phyloP scores from a whole-genome alignment of 305 asterid genomes.

The Fraxinus platypoda region DNA sequence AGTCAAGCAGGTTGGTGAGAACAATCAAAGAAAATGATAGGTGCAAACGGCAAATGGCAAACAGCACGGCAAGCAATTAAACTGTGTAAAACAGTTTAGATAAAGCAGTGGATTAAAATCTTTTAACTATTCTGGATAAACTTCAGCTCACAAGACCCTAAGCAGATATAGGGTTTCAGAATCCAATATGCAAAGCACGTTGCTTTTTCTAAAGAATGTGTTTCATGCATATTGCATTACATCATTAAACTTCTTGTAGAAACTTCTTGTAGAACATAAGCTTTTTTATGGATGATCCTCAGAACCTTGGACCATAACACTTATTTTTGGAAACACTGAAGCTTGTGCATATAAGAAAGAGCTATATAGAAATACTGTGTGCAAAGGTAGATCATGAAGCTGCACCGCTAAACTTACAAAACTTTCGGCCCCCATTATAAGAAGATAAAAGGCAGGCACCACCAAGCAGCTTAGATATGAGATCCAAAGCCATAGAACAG shows the following conservation, averaged over 20 bases:
- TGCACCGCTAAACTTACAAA: not conserved
- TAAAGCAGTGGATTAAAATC: not conserved
- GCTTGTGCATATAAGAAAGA: not conserved
- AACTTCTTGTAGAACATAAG: not conserved
- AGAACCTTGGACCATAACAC: not conserved
- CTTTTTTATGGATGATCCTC: not conserved
- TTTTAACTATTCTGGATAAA: not conserved
- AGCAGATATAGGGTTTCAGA: not conserved
- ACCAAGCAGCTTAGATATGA: not conserved
- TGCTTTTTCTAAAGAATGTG: not conserved
- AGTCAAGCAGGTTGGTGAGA: not conserved
- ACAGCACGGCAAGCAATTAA: not conserved
- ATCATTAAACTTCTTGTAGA: not conserved
- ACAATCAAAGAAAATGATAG: not conserved
- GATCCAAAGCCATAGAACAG: not conserved
- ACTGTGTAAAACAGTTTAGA: not conserved
- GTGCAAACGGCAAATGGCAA: not conserved
- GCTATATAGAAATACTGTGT: not conserved
- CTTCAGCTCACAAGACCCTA: not conserved
- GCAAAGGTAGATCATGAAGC: not conserved
- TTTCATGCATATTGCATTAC: not conserved
- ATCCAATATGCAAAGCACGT: not conserved
- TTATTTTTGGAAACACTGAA: not conserved
- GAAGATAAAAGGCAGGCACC: not conserved
- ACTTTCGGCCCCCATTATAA: not conserved